Evolutionary conservation across 2,329 filamentous ascomycete genomes (phyloP), one percentile per base, ranked within the genome.

Genomic region (Monosporascus sp.): DNA sequence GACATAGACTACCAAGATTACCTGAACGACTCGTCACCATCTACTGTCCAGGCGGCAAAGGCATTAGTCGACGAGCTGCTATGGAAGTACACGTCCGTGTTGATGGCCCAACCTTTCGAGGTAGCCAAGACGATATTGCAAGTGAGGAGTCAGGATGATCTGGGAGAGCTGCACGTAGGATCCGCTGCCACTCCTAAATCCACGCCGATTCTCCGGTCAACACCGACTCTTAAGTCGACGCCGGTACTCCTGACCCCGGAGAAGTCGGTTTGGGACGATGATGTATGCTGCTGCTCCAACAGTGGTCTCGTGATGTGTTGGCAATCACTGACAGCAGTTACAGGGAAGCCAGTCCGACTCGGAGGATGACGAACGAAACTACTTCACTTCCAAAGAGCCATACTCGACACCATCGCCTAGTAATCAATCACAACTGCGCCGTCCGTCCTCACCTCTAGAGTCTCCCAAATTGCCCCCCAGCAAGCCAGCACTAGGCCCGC

Each of bases 31-130:
- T 76, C 82, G 22, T 89, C 88, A 27, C 89, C 88, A 0, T 89
- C 89, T 1, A 80, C 85, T 27, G 79, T 90, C 11, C 86, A 89
- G 61, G 88, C 88, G 58, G 77, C 87, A 44, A 89, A 88, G 67
- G 85, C 87, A 57, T 74, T 96, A 55, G 67, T 96, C 47, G 91
- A 97, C 67, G 86, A 92, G 68, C 83, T 94, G 59, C 68, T 96
- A 70, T 95, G 92, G 85, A 93, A 94, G 68, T 99, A 99, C 73
- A 88, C 86, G 15, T 90, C 87, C 53, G 86, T 96, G 24, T 72
- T 97, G 65, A 85, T 96, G 68, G 88, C 90, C 51, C 94, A 99
- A 72, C 94, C 94, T 15, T 97, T 99, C 70, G 94, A 97, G 76
- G 92, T 97, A 53, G 91, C 93, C 65, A 97, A 97, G 79, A 94